These are phyloP conservation scores for Pestalotiopsis sp. DNA, from an alignment of 2,329 filamentous ascomycete species.

Conservation along the genomic window DNA sequence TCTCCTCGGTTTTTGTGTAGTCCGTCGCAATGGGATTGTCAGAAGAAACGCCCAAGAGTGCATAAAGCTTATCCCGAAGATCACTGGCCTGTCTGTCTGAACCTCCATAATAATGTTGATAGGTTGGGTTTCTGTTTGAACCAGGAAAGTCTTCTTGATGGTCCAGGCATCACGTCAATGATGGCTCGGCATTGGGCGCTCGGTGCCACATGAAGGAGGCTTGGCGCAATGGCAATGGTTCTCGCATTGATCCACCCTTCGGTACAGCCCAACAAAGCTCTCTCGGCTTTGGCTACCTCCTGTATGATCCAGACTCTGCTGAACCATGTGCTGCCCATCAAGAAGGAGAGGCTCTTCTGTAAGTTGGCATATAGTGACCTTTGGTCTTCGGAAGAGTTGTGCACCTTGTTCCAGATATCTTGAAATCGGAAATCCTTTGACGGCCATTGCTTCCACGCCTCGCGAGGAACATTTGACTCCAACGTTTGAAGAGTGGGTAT, in stretches of 20 bases:
- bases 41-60: background rate
- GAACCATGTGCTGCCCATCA: background rate
- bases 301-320: background rate
- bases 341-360: background rate
- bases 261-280: background rate
- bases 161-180: background rate
- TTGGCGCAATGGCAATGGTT: background rate
- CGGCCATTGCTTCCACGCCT: background rate
- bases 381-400: background rate
- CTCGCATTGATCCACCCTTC: background rate
- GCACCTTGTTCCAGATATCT: background rate
- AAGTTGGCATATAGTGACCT: background rate
- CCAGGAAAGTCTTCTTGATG: background rate
- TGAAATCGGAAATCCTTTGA: background rate
- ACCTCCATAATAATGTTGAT: background rate
- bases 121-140: background rate
- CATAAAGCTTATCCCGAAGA: background rate
- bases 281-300: background rate
- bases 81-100: background rate
- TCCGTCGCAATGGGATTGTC: background rate
- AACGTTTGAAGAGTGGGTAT: background rate
- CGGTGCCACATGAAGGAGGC: background rate
- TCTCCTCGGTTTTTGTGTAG: background rate
- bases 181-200: background rate
- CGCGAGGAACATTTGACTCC: background rate